Conservation (phyloP, 2,329 filamentous ascomycete genomes). For the Triangularia verruculosa region DNA sequence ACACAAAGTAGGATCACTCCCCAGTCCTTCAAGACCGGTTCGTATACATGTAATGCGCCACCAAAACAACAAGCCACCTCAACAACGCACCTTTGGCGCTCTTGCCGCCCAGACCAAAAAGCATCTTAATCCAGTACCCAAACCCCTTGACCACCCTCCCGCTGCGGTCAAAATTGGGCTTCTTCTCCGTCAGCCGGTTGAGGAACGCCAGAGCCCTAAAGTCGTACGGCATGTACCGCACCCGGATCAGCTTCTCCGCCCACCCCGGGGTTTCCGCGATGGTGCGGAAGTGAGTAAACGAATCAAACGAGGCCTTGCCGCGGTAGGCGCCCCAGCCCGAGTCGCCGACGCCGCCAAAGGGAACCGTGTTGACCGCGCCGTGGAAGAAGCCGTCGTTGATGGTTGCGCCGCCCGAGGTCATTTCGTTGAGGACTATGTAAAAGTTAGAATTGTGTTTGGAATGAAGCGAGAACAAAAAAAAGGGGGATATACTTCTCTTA, state of each 20-base stretch:
- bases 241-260: conserved; percentile 63
- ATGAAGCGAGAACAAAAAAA: not conserved
- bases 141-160: conserved; percentile 51
- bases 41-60: conserved; percentile 17
- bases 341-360: conserved; percentile 81
- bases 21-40: conserved; percentile 2
- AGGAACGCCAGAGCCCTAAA: conserved; percentile 44
- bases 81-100: conserved; percentile 48
- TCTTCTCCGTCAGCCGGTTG: conserved; percentile 40
- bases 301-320: conserved; percentile 70
- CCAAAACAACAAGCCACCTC: conserved; percentile 49
- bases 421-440: conserved; percentile 53
- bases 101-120: conserved; percentile 51
- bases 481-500: conserved; percentile 58
- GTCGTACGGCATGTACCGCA: conserved; percentile 66
- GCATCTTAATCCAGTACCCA: conserved; percentile 52
- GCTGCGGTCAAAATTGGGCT: conserved; percentile 61
- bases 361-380: conserved; percentile 62
- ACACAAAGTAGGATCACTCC: not conserved
- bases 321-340: conserved; percentile 75
- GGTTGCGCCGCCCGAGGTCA: conserved; percentile 66
- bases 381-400: conserved; percentile 55
- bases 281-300: conserved; percentile 57
- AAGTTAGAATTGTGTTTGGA: conserved; percentile 9
- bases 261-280: conserved; percentile 63